A percentile compares a stretch with the other conserved stretches of the same genome.
Conservation (phyloP, 2,329 filamentous ascomycete genomes). For the Coleophoma eucalyptorum region DNA sequence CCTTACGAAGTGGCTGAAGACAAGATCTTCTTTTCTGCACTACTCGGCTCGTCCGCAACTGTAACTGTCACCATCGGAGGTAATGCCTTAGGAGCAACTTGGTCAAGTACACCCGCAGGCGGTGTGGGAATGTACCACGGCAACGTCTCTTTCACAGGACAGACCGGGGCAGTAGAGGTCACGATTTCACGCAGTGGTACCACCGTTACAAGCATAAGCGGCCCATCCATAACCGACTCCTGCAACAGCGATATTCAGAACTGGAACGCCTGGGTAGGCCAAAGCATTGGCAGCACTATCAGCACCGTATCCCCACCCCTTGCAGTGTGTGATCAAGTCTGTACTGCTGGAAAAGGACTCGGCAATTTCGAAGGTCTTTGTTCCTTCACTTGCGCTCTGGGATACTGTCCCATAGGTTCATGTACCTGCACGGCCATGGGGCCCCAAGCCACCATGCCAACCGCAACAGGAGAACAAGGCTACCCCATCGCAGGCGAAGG, state of each 20-base stretch:
- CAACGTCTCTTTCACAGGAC: constrained; percentile 19
- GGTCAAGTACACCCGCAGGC: constrained; percentile 23
- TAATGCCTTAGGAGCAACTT: constrained; percentile 11
- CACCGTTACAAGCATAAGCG: constrained; percentile 19
- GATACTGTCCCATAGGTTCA: not conserved
- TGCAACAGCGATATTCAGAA: constrained; percentile 27
- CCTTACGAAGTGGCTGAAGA: constrained; percentile 13
- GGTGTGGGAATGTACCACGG: constrained; percentile 30
- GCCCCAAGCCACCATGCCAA: not conserved
- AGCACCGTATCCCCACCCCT: constrained; percentile 1
- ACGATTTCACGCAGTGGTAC: constrained; percentile 20
- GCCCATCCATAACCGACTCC: constrained; percentile 16
- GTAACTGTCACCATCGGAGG: constrained; percentile 30
- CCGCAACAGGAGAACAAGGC: not conserved
- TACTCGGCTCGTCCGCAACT: constrained; percentile 27
- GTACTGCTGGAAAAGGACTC: constrained; percentile 17
- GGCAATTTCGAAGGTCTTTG: constrained; percentile 8
- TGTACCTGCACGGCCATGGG: not conserved
- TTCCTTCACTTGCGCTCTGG: not conserved
- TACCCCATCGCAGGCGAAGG: not conserved
- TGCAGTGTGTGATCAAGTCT: constrained; percentile 9
- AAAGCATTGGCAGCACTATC: constrained; percentile 3
- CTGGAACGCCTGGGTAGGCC: constrained; percentile 34
- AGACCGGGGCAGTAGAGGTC: constrained; percentile 22
- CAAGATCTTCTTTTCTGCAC: constrained; percentile 28